Evolutionary conservation across 2,329 filamentous ascomycete species (phyloP), one percentile per base, ranked within the genome.

Genomic region (Paramyrothecium sp.): DNA sequence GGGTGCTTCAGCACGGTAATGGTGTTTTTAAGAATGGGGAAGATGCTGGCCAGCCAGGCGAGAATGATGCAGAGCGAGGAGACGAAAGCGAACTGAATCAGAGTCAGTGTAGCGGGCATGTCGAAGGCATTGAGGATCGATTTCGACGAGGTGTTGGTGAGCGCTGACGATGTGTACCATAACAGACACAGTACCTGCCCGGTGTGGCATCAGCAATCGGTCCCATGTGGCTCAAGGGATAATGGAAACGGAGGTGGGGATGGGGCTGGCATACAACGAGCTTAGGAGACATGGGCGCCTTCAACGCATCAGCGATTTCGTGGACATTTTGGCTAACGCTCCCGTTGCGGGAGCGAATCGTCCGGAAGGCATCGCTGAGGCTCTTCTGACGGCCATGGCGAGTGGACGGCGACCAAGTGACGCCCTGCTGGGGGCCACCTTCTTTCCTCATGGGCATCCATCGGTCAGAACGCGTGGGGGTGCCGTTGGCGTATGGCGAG

Each of bases 61-160:
- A 93, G 83, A 54, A 92, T 73, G 23, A 98, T 71, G 74, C 95
- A 99, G 80, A 92, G 95, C 56, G 88, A 86, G 12, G 91, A 91
- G 46, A 99, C 94, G 67, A 97, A 93, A 57, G 87, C 89, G 76
- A 99, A 99, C 80, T 99, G 95, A 54, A 97, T 82, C 57, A 97
- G 82, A 2, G 94, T 98, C 66, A 98, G 83, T 20, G 94, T 97
- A 33, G 95, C 90, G 2, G 94, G 94, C 74, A 92, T 95, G 58
- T 91, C 87, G 63, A 97, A 91, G 48, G 91, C 90, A 64, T 92
- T 97, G 60, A 98, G 81, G 69, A 99, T 99, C 19, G 94, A 91
- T 77, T 99, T 99, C 54, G 95, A 97, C 22, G 95, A 98, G 2
- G 95, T 97, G 72, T 98, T 99, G 60, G 95, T 97, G 65, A 98